Evolutionary conservation across 2,329 filamentous ascomycete genomes (phyloP).

Genomic region (Penicillium olsonii): DNA sequence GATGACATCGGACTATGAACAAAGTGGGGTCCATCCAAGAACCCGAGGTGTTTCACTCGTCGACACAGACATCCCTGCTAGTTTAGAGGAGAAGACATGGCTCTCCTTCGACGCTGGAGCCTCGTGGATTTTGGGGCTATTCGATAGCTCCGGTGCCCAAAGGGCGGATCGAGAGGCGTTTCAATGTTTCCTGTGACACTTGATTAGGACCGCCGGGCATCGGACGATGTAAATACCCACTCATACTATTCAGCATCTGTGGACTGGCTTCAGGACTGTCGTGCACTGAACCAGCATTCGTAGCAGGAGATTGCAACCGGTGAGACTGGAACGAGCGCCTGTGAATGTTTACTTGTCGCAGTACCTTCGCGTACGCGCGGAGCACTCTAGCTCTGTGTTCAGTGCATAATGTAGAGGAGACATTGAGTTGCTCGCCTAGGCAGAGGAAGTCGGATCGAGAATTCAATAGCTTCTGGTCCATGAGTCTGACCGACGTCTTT

Average conservation of each 20-base stretch:
- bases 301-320: too few relatives aligned
- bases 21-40: neutral
- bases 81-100: neutral
- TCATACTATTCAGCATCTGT: too few relatives aligned
- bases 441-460: neutral
- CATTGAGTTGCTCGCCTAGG: neutral
- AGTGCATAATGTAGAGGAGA: neutral
- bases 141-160: neutral
- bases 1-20: neutral
- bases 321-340: neutral
- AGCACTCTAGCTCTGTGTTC: neutral
- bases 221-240: too few relatives aligned
- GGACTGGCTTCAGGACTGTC: too few relatives aligned
- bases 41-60: neutral
- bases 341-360: neutral
- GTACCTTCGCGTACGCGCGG: neutral
- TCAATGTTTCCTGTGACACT: neutral
- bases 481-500: neutral
- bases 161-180: neutral
- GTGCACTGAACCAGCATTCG: too few relatives aligned
- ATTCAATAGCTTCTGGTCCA: neutral
- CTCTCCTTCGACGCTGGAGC: neutral
- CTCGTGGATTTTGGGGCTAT: neutral
- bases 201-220: too few relatives aligned
- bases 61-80: neutral